Evolutionary conservation across 169 alveolate genomes (phyloP), one percentile per base, ranked within the genome.

Genomic region (Plasmodium gonderi): DNA sequence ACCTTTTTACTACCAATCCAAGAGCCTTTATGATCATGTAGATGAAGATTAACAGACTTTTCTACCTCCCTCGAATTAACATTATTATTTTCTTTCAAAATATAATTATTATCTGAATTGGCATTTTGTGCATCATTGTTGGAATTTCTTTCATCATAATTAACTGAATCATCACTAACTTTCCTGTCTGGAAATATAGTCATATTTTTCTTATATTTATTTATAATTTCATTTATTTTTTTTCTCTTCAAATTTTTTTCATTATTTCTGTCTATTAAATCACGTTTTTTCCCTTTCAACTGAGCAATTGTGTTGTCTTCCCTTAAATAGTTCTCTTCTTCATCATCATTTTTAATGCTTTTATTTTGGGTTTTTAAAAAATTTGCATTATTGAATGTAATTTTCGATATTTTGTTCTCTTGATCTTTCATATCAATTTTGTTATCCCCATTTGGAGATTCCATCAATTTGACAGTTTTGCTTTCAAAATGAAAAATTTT

Each of bases 161-260:
- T 68, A 75, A 31, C 87, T 5, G 47, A 31, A 14, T 33, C 40
- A 38, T 85, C 45, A 85, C 36, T 42, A 9, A 47, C 20, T 3
- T 7, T 60, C 31, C 47, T 76, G 2, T 20, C 85, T 3, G n/a
- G 76, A 12, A 42, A 1, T 36, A 36, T 12, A 44, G 67, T 85
- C 87, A 85, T 85, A 40, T 74, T 85, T 85, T 90, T 90, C 47
- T 29, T 90, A 44, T 90, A 90, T 72, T 90, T 90, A 12, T 78
- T 90, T 77, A 90, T 90, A 69, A 90, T 90, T 29, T 90, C 94
- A 78, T 78, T 90, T 65, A 90, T 90, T 90, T 90, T 90, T 90
- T 90, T 90, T 54, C 83, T 77, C 54, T 90, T 90, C 40, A 90
- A 77, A 54, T 42, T 67, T 60, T 38, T 36, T 17, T 77, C 90